Base-by-base conservation (phyloP, 768 basidiomycete genomes). In the Boletus vermiculosoides region DNA sequence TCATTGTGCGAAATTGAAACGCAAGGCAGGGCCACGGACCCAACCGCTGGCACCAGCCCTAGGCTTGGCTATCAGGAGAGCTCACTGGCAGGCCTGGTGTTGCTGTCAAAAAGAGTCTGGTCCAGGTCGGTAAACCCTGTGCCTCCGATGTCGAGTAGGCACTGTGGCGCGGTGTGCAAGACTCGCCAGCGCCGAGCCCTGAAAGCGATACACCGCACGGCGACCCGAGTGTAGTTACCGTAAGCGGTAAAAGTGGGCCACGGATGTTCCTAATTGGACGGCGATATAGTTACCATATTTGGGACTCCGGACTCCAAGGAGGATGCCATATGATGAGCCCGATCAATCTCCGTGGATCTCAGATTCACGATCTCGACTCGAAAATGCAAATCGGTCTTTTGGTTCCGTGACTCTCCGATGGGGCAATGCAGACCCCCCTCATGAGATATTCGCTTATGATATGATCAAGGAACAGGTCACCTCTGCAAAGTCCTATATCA, bases 301-400 rank as follows among this genome's bases (percentile, higher is more conserved):
- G 18, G 39, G 50, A 16, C 23, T 44, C 57, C 65, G 66, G 44
- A 16, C 12, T n/a, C 5, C 44, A 56, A 59, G 66, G 66, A 59
- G n/a, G 42, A n/a, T 36, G 15, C 9, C 18, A 16, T 11, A 37
- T 11, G 16, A 30, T 34, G 39, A 30, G 4, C n/a, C 45, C 66
- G 61, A 58, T 50, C 45, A 60, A 67, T 67, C 55, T 61, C 66
- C 66, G 67, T 20, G 23, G 42, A 68, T 68, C 67, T 69, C 51
- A 66, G 66, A 67, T 67, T 39, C 59, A 25, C 63, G 54, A 68
- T 66, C 63, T 62, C n/a, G 31, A 25, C 33, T 46, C 49, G 37
- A 59, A 33, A 50, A 56, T 64, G 65, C 64, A 60, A 63, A 63
- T 67, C 63, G 58, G 61, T 45, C 25, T n/a, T 53, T 55, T 57